phyloP scores from a whole-genome alignment of 176 grass and related monocot genomes.

The Melocanna baccifera region DNA sequence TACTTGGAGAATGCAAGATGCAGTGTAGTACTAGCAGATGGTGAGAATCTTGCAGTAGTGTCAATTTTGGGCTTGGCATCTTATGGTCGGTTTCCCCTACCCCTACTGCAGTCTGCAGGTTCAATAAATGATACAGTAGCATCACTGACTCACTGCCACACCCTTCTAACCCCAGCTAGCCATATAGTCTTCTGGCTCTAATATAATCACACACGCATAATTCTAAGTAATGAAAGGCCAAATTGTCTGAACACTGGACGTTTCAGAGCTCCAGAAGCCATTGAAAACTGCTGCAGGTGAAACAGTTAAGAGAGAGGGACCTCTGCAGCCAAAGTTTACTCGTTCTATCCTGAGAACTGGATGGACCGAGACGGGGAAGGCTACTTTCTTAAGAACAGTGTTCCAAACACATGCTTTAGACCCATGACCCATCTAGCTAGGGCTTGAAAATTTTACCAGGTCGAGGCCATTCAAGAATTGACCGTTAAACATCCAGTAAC shows the following conservation, averaged over 20 bases:
- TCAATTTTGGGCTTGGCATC: conserved; percentile 43
- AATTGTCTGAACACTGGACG: not conserved
- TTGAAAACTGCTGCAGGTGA: conserved; percentile 29
- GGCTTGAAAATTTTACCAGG: conserved; percentile 21
- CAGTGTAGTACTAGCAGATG: conserved; percentile 21
- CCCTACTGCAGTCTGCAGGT: conserved; percentile 28
- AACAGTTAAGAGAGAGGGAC: conserved; percentile 26
- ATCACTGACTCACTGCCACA: conserved; percentile 29
- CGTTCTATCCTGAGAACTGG: conserved; percentile 22
- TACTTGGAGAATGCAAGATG: conserved; percentile 46
- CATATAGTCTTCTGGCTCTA: conserved; percentile 19
- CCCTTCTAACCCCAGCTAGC: not conserved
- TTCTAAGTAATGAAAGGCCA: conserved; percentile 10
- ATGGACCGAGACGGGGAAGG: not conserved
- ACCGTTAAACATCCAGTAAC: conserved; percentile 3
- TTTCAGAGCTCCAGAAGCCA: not conserved
- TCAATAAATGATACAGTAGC: conserved; percentile 36
- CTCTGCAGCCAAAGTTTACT: conserved; percentile 33
- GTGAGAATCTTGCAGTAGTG: conserved; percentile 26
- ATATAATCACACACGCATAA: conserved; percentile 21
- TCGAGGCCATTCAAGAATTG: conserved; percentile 29
- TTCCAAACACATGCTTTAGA: conserved; percentile 27
- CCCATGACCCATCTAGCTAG: too few species aligned
- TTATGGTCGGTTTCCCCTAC: conserved; percentile 41
- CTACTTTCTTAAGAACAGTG: conserved; percentile 23